Conservation (phyloP, 1,284 basidiomycete genomes). For the Inonotus hispidus region DNA sequence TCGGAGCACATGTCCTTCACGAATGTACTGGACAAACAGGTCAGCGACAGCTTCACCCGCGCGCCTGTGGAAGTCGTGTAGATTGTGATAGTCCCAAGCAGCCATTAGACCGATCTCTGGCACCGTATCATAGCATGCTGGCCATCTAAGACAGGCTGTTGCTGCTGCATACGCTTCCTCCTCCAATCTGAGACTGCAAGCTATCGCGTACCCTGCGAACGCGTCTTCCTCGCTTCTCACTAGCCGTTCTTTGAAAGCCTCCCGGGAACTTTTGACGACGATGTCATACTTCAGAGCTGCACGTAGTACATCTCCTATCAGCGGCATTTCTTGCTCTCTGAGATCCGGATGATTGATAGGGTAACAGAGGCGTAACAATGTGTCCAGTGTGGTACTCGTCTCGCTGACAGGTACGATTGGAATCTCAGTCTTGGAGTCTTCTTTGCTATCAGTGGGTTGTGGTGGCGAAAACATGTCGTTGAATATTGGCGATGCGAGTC, state of each 20-base stretch:
- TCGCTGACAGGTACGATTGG: constrained; percentile 31
- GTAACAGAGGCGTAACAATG: constrained; percentile 49
- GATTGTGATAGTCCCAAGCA: background rate
- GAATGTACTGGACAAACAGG: too few relatives aligned
- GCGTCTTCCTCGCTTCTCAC: background rate
- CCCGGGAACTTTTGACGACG: background rate
- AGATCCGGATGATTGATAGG: constrained; percentile 22
- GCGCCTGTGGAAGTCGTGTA: background rate
- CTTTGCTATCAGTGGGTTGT: background rate
- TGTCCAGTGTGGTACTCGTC: constrained; percentile 36
- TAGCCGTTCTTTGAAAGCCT: background rate
- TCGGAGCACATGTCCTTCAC: too few relatives aligned
- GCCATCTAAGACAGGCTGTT: background rate
- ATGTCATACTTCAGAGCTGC: constrained; percentile 34
- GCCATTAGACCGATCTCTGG: background rate
- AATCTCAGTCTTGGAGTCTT: constrained; percentile 21
- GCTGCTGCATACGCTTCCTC: constrained; percentile 4
- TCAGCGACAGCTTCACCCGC: background rate
- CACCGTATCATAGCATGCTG: background rate
- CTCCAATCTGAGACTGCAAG: background rate
- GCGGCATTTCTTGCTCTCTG: background rate
- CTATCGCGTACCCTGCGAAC: background rate
- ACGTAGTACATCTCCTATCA: constrained; percentile 23
- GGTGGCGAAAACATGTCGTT: background rate
- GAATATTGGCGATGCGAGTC: background rate